Conservation (phyloP, 805 yeast species). For the Ogataea ramenticola region DNA sequence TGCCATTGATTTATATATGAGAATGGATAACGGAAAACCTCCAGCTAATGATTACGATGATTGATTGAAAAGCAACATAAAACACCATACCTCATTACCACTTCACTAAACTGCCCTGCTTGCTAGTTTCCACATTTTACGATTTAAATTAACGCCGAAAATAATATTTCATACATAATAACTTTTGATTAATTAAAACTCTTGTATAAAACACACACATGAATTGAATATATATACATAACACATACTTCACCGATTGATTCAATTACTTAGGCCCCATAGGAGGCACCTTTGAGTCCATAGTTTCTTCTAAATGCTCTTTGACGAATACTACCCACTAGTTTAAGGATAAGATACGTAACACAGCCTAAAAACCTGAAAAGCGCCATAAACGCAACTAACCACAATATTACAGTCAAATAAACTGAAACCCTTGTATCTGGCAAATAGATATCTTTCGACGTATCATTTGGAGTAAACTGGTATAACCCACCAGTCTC, state of each 20-base stretch:
- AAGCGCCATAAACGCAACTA: slow-evolving; percentile 85
- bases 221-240: background rate
- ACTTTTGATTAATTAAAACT: background rate
- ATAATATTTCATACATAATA: background rate
- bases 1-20: slow-evolving; percentile 80
- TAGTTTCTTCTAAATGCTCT: slow-evolving; percentile 11
- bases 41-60: slow-evolving; percentile 84
- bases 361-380: slow-evolving; percentile 75
- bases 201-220: background rate
- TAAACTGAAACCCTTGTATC: slow-evolving; percentile 51
- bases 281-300: slow-evolving; percentile 13
- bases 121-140: too few species aligned
- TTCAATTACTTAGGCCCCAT: slow-evolving; percentile 9
- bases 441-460: slow-evolving; percentile 23
- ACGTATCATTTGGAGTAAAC: slow-evolving; percentile 27
- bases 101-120: too few species aligned
- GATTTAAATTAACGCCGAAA: too few species aligned
- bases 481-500: slow-evolving; percentile 74
- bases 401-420: slow-evolving; percentile 82
- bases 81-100: too few species aligned
- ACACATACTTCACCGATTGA: too few species aligned
- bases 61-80: too few species aligned
- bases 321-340: slow-evolving; percentile 12
- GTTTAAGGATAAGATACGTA: slow-evolving; percentile 39
- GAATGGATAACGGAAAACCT: slow-evolving; percentile 76